These are phyloP conservation scores for Wallacemonas sp. DNA, from an alignment of 208 protist genomes.

Conservation along the genomic window DNA sequence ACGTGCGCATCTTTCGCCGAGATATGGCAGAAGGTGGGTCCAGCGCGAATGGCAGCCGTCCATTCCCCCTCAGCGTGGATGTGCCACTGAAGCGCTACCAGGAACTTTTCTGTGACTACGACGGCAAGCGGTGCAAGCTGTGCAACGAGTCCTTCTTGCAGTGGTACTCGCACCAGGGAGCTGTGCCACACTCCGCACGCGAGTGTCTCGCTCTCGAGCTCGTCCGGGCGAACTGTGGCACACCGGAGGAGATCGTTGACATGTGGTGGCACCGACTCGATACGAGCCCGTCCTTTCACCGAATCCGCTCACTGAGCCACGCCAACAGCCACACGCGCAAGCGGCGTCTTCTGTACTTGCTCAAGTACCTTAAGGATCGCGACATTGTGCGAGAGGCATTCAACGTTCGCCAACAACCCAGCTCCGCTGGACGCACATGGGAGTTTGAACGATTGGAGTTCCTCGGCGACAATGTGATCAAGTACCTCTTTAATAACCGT, in stretches of 20 bases:
- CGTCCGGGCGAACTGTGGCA: constrained; percentile 79
- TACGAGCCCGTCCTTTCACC: constrained; percentile 37
- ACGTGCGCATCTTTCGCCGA: constrained; percentile 56
- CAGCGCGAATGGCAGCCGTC: not conserved
- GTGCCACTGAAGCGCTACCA: constrained; percentile 53
- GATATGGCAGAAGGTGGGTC: constrained; percentile 49
- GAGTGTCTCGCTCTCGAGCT: constrained; percentile 80
- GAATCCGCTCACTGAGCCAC: constrained; percentile 72
- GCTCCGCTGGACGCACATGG: constrained; percentile 58
- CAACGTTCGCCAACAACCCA: constrained; percentile 40
- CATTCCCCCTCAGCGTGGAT: constrained; percentile 60
- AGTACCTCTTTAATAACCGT: constrained; percentile 83
- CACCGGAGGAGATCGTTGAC: constrained; percentile 68
- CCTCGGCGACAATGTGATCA: constrained; percentile 85
- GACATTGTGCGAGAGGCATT: constrained; percentile 70
- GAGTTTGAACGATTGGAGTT: constrained; percentile 91
- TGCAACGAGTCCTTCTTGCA: constrained; percentile 83
- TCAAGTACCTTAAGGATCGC: constrained; percentile 75
- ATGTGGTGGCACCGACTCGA: constrained; percentile 74
- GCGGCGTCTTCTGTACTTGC: constrained; percentile 71
- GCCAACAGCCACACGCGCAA: constrained; percentile 67
- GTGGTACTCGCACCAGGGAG: constrained; percentile 64
- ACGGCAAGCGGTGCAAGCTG: constrained; percentile 76
- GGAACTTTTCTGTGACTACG: constrained; percentile 83
- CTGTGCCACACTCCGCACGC: constrained; percentile 69